Conservation (phyloP, 2,329 filamentous ascomycete genomes). For the Dactylella cylindrospora region DNA sequence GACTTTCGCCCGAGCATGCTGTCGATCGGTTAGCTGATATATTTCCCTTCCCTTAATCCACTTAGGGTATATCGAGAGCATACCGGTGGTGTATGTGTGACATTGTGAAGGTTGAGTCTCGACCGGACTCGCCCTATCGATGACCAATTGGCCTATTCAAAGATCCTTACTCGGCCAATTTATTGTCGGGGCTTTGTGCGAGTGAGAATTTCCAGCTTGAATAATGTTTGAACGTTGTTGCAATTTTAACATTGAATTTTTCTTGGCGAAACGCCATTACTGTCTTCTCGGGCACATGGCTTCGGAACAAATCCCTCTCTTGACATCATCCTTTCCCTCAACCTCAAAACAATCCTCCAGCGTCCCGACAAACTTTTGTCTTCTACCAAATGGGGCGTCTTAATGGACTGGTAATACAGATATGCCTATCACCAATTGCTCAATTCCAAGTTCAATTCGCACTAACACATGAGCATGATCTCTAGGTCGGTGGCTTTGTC, state of each 20-base stretch:
- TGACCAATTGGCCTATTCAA: too few species aligned
- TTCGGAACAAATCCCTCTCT: too few species aligned
- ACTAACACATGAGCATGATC: neutral
- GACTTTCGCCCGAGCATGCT: conserved; percentile 74
- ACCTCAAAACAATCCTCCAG: neutral
- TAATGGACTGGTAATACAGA: conserved; percentile 25
- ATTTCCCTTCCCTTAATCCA: neutral
- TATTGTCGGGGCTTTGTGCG: too few species aligned
- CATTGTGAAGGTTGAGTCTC: conserved; percentile 4
- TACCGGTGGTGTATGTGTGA: conserved; percentile 43
- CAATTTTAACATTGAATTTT: too few species aligned
- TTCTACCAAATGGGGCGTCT: conserved; percentile 26
- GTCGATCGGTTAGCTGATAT: neutral
- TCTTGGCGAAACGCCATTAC: too few species aligned
- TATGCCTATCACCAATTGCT: conserved; percentile 19
- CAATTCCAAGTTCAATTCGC: conserved; percentile 18
- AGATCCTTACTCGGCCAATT: too few species aligned
- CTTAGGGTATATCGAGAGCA: neutral
- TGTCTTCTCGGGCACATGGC: too few species aligned
- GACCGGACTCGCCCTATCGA: neutral
- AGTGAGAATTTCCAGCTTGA: too few species aligned
- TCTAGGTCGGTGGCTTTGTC: conserved; percentile 71
- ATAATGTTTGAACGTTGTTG: too few species aligned
- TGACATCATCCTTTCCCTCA: too few species aligned
- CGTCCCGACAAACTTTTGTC: conserved; percentile 35